Evolutionary conservation across 805 yeast genomes (phyloP).

Genomic region (Saccharomycopsis selenospora): DNA sequence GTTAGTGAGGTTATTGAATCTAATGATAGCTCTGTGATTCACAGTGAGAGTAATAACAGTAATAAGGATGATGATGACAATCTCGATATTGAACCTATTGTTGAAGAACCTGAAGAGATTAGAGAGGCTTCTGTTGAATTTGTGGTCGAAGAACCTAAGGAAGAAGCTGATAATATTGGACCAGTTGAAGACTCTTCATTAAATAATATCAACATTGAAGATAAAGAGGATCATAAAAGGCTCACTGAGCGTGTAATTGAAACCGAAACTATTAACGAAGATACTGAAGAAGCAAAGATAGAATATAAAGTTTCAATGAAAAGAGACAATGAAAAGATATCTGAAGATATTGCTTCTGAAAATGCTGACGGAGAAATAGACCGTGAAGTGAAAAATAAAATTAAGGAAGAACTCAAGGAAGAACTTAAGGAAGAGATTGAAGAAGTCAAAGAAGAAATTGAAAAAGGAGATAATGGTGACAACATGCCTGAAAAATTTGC

Average conservation of each 20-base stretch:
- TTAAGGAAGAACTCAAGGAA: neutral
- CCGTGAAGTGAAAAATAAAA: neutral
- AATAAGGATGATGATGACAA: no score
- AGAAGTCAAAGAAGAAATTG: conserved; percentile 27
- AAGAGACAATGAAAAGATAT: neutral
- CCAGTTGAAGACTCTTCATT: neutral
- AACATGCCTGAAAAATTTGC: conserved; percentile 46
- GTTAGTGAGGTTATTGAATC: neutral
- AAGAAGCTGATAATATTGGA: no score
- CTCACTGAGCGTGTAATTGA: neutral
- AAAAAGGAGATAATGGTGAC: conserved; percentile 25
- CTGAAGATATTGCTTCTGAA: no score
- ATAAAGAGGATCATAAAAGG: neutral
- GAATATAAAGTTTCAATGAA: neutral
- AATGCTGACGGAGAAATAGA: neutral
- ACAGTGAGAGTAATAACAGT: no score
- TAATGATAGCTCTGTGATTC: no score
- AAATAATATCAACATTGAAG: neutral
- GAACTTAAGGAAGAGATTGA: conserved; percentile 14
- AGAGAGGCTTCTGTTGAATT: neutral
- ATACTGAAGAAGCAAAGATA: neutral
- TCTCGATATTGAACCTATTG: neutral
- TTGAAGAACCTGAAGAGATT: neutral
- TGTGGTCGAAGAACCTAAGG: neutral
- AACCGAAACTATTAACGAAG: neutral